Evolutionary conservation across 208 protist species (phyloP), one percentile per base, ranked within the genome.

Genomic region (Crithidia brevicula): DNA sequence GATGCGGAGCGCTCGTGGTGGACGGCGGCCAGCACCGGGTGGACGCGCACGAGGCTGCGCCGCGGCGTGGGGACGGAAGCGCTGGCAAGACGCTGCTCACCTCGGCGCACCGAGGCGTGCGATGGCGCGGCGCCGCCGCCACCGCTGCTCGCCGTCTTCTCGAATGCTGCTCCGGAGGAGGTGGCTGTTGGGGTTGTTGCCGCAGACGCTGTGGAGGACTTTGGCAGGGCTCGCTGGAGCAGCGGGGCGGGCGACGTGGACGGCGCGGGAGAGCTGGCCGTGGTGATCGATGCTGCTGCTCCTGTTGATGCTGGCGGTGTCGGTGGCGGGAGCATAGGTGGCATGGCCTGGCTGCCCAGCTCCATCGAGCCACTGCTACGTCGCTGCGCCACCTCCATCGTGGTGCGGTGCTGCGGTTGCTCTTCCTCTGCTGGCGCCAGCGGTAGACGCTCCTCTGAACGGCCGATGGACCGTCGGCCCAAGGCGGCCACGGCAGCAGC

Each of bases 81-180:
- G 45, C 23, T 50, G 2, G 60, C 50, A 20, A 74, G 45, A 3
- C 68, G 52, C 68, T 74, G 68, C 60, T 74, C 68, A 9, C 68
- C 68, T 13, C 68, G 68, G 9, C 68, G 68, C 42, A 67, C 47
- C 16, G 59, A 62, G 1, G 16, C 42, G 23, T 52, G 56, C 25
- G 43, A 10, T 0, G 22, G 6, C 11, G 33, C 52, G 7, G 15
- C 27, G 8, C 28, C 60, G 13, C 5, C 9, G 20, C 9, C 16
- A 16, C n/a, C 28, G 56, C 1, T 50, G 23, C 7, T 22, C 20
- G 3, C 11, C 1, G 22, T 40, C 27, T 60, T 60, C 22, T 62
- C 56, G 16, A 40, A 34, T 20, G 16, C n/a, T n/a, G n/a, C n/a
- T n/a, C n/a, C n/a, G n/a, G n/a, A n/a, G n/a, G n/a, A n/a, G n/a